A percentile compares a stretch with the other conserved stretches of the same genome.
These are phyloP conservation scores for Sporisorium sorghi DNA, from an alignment of 1,284 basidiomycete species.

Conservation along the genomic window DNA sequence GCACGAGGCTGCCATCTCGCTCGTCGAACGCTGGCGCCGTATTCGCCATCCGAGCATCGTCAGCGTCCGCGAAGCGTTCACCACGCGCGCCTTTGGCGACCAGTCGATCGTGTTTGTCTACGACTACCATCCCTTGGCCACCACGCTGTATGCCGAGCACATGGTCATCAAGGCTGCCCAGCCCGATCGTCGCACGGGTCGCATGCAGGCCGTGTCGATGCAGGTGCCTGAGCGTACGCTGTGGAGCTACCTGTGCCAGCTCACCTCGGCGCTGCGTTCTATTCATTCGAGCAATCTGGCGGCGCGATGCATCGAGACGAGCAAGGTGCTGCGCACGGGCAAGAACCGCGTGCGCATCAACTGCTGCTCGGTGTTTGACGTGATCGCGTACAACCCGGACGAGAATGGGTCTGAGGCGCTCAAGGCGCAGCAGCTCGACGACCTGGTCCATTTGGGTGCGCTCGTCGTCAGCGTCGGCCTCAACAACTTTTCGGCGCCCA, in stretches of 20 bases:
- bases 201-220: conserved; percentile 63
- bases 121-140: conserved; percentile 86
- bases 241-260: conserved; percentile 94
- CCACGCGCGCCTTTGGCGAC: conserved; percentile 91
- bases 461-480: conserved; percentile 85
- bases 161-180: conserved; percentile 71
- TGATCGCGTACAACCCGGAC: conserved; percentile 59
- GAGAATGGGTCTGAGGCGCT: conserved; percentile 41
- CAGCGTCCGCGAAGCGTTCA: conserved; percentile 90
- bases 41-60: conserved; percentile 90
- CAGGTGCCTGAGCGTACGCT: conserved; percentile 82
- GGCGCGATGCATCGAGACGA: conserved; percentile 84
- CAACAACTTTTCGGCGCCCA: conserved; percentile 75
- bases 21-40: conserved; percentile 88
- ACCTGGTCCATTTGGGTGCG: conserved; percentile 85
- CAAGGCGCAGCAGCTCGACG: conserved; percentile 77
- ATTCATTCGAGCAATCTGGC: conserved; percentile 87
- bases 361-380: conserved; percentile 67
- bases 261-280: conserved; percentile 85
- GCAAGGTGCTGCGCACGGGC: conserved; percentile 88
- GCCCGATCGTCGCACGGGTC: conserved; percentile 66
- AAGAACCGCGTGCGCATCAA: conserved; percentile 76
- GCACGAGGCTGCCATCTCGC: conserved; percentile 78
- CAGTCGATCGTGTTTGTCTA: conserved; percentile 88
- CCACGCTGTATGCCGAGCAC: conserved; percentile 82